These are phyloP conservation scores for Colletotrichum sp. DNA, from an alignment of 2,329 filamentous ascomycete genomes.

Conservation along the genomic window DNA sequence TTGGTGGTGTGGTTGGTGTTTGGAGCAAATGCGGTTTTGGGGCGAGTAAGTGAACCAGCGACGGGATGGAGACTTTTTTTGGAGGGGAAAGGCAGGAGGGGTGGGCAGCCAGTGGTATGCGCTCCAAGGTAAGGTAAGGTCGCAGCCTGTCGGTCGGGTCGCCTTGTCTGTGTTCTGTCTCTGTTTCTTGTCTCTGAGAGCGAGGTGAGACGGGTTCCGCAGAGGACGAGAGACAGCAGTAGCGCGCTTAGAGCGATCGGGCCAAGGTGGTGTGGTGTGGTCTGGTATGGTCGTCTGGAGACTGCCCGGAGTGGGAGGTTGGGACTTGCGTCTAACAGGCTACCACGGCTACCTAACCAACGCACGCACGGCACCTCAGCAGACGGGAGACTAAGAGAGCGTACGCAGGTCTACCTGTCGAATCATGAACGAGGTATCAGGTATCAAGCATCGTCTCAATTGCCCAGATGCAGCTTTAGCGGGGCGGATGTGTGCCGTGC, in stretches of 20 bases:
- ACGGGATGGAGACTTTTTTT: not conserved
- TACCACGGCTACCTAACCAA: not conserved
- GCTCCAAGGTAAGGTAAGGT: not conserved
- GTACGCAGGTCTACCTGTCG: not conserved
- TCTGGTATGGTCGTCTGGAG: not conserved
- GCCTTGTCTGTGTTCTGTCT: not conserved
- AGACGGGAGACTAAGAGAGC: not conserved
- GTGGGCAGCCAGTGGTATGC: not conserved
- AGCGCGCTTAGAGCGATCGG: conserved; percentile 9
- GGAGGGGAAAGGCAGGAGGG: not conserved
- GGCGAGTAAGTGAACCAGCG: not conserved
- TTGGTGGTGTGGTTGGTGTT: not conserved
- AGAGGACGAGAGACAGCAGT: not conserved
- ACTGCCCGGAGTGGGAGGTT: not conserved
- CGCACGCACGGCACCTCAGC: not conserved
- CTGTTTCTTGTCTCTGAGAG: not conserved
- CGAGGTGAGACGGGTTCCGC: not conserved
- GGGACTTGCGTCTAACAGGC: not conserved
- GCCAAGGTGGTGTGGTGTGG: not conserved
- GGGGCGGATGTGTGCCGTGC: conserved; percentile 14
- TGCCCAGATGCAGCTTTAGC: not conserved
- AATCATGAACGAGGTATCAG: not conserved
- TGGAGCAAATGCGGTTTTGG: not conserved
- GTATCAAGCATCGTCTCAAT: not conserved
- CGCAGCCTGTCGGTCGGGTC: not conserved